Percentiles rank a stretch among this genome's conserved stretches.
Conservation (phyloP, 352 stramenopile genomes). For the Globisporangium ultimum region DNA sequence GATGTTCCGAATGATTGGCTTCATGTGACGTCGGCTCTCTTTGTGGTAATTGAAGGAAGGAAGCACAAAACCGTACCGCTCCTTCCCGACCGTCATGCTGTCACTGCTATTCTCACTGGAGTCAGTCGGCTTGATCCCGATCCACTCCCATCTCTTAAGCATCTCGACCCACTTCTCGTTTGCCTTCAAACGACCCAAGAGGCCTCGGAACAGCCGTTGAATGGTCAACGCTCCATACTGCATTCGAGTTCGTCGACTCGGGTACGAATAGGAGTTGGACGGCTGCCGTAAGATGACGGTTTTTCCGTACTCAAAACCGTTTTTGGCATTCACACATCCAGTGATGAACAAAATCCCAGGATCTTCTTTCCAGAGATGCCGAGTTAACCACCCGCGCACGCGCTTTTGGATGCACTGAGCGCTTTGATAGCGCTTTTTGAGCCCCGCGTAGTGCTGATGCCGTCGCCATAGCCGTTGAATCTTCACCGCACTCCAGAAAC, state of each 20-base stretch:
- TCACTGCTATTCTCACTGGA: constrained; percentile 32
- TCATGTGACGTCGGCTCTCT: constrained; percentile 44
- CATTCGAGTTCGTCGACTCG: constrained; percentile 42
- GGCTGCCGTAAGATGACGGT: constrained; percentile 32
- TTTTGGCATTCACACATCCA: constrained; percentile 34
- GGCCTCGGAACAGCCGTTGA: constrained; percentile 52
- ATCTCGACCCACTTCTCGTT: constrained; percentile 70
- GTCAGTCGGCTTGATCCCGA: constrained; percentile 36
- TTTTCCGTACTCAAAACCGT: constrained; percentile 50
- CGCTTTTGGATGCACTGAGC: constrained; percentile 50
- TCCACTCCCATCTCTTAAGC: constrained; percentile 73
- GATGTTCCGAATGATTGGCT: constrained; percentile 31
- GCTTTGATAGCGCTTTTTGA: constrained; percentile 50
- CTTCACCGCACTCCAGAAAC: constrained; percentile 42
- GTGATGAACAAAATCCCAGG: constrained; percentile 38
- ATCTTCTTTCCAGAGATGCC: constrained; percentile 60
- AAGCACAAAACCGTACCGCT: constrained; percentile 55
- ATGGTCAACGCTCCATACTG: constrained; percentile 27
- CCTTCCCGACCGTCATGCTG: constrained; percentile 48
- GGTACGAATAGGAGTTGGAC: constrained; percentile 52
- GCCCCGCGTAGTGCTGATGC: constrained; percentile 31
- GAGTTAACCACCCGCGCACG: constrained; percentile 62
- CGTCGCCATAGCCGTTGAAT: constrained; percentile 64
- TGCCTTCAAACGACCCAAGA: constrained; percentile 43
- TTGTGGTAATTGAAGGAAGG: constrained; percentile 47